Base-by-base conservation (phyloP, 2,329 filamentous ascomycete genomes). In the Phialemonium atrogriseum region DNA sequence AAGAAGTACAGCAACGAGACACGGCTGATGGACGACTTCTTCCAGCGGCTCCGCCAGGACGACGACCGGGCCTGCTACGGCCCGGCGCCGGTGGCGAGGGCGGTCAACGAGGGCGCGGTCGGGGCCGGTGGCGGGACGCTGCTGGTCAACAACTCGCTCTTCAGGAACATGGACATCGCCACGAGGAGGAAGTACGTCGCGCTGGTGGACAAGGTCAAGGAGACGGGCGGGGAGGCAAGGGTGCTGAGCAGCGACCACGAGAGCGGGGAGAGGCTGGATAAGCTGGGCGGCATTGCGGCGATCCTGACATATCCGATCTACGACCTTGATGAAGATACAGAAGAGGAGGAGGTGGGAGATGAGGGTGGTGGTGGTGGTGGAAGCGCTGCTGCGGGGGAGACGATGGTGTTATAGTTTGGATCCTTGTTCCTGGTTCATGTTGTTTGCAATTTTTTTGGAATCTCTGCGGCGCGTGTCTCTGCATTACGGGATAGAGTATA, bases 181-280 rank as follows among this genome's bases (percentile, higher is more conserved):
- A 80, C 77, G 36, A 69, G 91, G 44, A 84, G 80, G 52, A 73
- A 78, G 41, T 96, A 88, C 68, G 89, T 96, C 1, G 64, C 64
- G 7, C 66, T 96, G 27, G 88, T 96, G 4, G 89, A 96, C 54
- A 80, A 79, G 40, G 89, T 96, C n/a, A 77, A 79, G 42, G 78
- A 78, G 4, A 80, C 86, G 41, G 91, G 89, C 5, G 91, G 89
- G 2, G 87, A 95, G 43, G 84, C 86, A 1, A 69, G 84, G 33
- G 75, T 96, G n/a, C 60, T 96, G 17, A 96, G 89, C 55, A 88
- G 84, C 47, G 82, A 93, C 49, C 89, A 96, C 55, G 89, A 95
- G 62, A 95, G 88, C 54, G 91, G 91, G 1, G 81, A 82, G 60
- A 68, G 87, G 37, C 59, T 98, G 10, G 84, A 88, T 43, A 82